A percentile compares a stretch with the other conserved stretches of the same genome.
Conservation (phyloP, 495 filamentous ascomycete species). For the Xylaria curta region DNA sequence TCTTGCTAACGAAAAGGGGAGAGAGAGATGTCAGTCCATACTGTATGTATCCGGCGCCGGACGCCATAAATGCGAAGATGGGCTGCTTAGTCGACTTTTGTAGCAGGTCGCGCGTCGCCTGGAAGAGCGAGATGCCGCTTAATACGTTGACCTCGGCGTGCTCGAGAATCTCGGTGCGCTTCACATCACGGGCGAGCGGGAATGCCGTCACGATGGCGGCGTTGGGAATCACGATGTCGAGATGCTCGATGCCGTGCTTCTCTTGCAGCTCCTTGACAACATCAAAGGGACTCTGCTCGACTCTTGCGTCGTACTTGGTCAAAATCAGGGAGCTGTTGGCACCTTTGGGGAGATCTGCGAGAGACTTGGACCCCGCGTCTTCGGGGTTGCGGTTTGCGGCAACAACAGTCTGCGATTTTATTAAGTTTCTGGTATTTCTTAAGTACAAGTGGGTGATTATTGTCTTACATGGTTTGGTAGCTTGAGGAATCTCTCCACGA, state of each 20-base stretch:
- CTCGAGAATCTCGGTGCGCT: slow-evolving; percentile 25
- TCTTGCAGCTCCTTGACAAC: slow-evolving; percentile 28
- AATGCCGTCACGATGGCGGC: slow-evolving; percentile 31
- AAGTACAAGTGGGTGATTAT: background rate
- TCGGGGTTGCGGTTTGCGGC: slow-evolving; percentile 43
- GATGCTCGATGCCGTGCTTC: slow-evolving; percentile 27
- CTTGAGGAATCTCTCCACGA: slow-evolving; percentile 37
- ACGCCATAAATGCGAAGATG: slow-evolving; percentile 48
- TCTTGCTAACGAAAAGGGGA: slow-evolving; percentile 8
- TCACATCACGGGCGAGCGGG: slow-evolving; percentile 28
- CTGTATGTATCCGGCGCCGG: slow-evolving; percentile 36
- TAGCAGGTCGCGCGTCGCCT: slow-evolving; percentile 36
- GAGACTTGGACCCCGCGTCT: slow-evolving; percentile 28
- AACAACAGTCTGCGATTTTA: slow-evolving; percentile 35
- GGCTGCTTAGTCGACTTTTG: slow-evolving; percentile 36
- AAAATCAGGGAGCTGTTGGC: slow-evolving; percentile 30
- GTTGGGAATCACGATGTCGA: slow-evolving; percentile 39
- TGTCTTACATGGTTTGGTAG: slow-evolving; percentile 34
- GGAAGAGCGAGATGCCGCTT: slow-evolving; percentile 32
- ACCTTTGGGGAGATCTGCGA: slow-evolving; percentile 31
- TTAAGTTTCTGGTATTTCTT: background rate
- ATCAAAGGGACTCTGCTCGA: slow-evolving; percentile 27
- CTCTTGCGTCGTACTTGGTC: slow-evolving; percentile 31
- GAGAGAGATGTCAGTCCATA: slow-evolving; percentile 7
- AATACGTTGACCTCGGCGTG: slow-evolving; percentile 32